Percentiles rank a stretch among this genome's conserved stretches.
Conservation (phyloP, 768 basidiomycete genomes). For the Rhizopogon roseolus region DNA sequence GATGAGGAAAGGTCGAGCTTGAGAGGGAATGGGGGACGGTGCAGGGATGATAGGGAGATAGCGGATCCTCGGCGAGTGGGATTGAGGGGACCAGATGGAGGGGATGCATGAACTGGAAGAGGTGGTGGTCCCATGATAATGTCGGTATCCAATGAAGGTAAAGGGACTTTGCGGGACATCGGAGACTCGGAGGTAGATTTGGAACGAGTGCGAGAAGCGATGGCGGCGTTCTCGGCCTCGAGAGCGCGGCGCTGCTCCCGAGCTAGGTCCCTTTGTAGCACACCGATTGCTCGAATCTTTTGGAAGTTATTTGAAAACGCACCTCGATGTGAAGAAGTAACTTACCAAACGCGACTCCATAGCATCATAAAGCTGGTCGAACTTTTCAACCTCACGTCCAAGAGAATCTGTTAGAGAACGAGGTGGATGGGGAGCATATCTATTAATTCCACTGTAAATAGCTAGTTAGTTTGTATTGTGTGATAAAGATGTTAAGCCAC, state of each 20-base stretch:
- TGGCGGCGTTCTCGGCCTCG: constrained; percentile 38
- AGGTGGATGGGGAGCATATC: constrained; percentile 57
- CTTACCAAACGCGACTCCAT: constrained; percentile 70
- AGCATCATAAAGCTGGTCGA: constrained; percentile 74
- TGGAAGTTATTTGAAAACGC: not conserved
- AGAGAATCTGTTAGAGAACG: constrained; percentile 59
- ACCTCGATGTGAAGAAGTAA: constrained; percentile 3
- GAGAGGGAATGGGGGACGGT: constrained; percentile 62
- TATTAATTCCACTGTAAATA: constrained; percentile 46
- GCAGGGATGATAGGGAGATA: constrained; percentile 77
- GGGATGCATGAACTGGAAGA: constrained; percentile 30
- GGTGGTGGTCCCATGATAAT: constrained; percentile 19
- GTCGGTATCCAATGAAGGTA: constrained; percentile 19
- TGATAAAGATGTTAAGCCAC: not conserved
- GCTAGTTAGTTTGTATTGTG: not conserved
- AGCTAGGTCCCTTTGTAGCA: constrained; percentile 64
- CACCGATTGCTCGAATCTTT: constrained; percentile 67
- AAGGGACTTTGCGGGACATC: constrained; percentile 15
- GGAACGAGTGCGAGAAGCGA: constrained; percentile 27
- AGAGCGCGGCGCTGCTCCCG: constrained; percentile 53
- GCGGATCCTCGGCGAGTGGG: constrained; percentile 63
- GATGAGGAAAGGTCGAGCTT: constrained; percentile 81
- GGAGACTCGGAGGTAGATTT: constrained; percentile 19
- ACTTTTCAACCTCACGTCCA: constrained; percentile 72
- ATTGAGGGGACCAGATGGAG: constrained; percentile 23